These are phyloP conservation scores for Lentithecium fluviatile DNA, from an alignment of 495 filamentous ascomycete species.

Conservation along the genomic window DNA sequence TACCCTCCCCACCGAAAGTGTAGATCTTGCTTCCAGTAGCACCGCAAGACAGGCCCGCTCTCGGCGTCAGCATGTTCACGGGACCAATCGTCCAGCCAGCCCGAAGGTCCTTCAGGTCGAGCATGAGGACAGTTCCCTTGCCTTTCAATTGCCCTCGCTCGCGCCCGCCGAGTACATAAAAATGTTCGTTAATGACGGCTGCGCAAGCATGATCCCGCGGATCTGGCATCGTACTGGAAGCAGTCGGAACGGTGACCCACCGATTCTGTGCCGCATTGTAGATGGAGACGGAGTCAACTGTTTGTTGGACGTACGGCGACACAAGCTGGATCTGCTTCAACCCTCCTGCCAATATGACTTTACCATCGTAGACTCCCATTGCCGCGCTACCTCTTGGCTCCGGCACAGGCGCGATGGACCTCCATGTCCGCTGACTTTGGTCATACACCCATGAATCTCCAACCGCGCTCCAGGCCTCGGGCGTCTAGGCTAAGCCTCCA, in stretches of 20 bases:
- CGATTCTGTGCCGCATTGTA: constrained; percentile 38
- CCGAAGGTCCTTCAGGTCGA: constrained; percentile 35
- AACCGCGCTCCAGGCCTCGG: constrained; percentile 26
- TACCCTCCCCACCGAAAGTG: constrained; percentile 48
- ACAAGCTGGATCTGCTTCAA: background rate
- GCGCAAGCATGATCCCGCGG: constrained; percentile 43
- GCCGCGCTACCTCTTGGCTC: constrained; percentile 31
- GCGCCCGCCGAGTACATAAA: constrained; percentile 46
- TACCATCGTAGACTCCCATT: constrained; percentile 24
- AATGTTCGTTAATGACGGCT: constrained; percentile 35
- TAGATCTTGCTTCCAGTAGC: constrained; percentile 39
- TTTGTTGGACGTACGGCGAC: background rate
- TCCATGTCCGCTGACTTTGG: constrained; percentile 27
- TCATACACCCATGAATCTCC: constrained; percentile 9
- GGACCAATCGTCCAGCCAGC: constrained; percentile 38
- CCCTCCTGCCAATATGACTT: constrained; percentile 32
- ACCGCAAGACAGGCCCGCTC: constrained; percentile 40
- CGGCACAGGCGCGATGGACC: constrained; percentile 27
- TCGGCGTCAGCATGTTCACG: constrained; percentile 17
- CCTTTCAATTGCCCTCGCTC: constrained; percentile 35
- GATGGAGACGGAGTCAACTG: constrained; percentile 33
- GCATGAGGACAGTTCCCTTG: constrained; percentile 42
- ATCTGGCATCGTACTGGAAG: constrained; percentile 35
- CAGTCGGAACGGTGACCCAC: constrained; percentile 33
- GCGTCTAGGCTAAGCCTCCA: constrained; percentile 31